Conservation (phyloP, 108 stramenopile genomes). For the Stephanodiscus triporus region DNA sequence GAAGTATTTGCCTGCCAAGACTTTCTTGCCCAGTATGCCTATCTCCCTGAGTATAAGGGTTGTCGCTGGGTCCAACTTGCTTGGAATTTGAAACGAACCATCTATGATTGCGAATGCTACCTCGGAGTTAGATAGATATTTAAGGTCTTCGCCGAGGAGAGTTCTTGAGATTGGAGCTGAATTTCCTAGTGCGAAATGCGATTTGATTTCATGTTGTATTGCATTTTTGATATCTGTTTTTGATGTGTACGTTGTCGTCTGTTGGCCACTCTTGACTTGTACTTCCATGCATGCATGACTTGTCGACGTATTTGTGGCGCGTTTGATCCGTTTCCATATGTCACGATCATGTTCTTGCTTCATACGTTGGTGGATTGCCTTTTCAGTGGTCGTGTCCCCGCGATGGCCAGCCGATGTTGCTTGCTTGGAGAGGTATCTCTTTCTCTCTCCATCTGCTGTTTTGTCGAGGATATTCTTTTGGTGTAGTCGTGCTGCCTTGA, state of each 20-base stretch:
- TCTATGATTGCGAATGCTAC: background rate
- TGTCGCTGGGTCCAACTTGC: background rate
- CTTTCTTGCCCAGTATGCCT: background rate
- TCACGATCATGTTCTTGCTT: background rate
- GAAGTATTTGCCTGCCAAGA: background rate
- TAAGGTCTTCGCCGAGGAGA: background rate
- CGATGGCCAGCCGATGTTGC: background rate
- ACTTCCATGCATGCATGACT: background rate
- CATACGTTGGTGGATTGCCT: background rate
- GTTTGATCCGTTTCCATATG: conserved; percentile 3
- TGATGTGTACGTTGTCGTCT: background rate
- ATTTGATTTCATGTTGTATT: background rate
- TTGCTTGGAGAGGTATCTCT: background rate
- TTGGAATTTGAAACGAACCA: background rate
- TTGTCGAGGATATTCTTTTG: background rate
- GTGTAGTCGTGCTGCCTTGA: background rate
- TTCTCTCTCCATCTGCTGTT: background rate
- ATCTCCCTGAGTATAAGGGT: background rate
- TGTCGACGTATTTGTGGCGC: background rate
- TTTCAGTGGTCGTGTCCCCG: background rate
- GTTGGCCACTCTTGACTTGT: background rate
- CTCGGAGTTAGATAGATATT: background rate
- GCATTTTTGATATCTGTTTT: background rate
- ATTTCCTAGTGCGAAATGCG: background rate
- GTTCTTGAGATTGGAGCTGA: background rate